These are phyloP conservation scores for Helicocarpus griseus DNA, from an alignment of 2,329 filamentous ascomycete genomes.

Conservation along the genomic window DNA sequence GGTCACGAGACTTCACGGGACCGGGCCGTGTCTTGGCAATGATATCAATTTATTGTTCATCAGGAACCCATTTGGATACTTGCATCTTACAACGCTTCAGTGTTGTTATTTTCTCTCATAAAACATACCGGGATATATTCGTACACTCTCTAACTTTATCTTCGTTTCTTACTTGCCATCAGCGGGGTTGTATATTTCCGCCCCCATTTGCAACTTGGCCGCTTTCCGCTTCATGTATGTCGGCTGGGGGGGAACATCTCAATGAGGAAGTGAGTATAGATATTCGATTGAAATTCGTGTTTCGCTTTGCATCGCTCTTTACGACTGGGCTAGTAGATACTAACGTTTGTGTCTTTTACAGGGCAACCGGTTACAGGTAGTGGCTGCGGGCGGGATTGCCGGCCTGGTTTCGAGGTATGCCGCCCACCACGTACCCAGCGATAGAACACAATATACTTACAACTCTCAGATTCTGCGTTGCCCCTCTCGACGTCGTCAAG, in stretches of 20 bases:
- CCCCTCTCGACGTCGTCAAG: slow-evolving; percentile 94
- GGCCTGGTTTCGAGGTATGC: slow-evolving; percentile 76
- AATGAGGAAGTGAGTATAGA: slow-evolving; percentile 54
- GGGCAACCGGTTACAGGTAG: slow-evolving; percentile 58
- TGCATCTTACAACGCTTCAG: too few relatives aligned
- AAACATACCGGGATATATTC: too few relatives aligned
- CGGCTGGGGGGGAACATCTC: slow-evolving; percentile 51
- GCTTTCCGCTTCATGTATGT: slow-evolving; percentile 47
- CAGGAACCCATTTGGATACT: too few relatives aligned
- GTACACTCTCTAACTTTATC: background rate
- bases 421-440: too few relatives aligned
- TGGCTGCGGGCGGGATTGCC: slow-evolving; percentile 58
- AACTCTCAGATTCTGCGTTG: slow-evolving; percentile 66
- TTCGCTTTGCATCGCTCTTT: background rate
- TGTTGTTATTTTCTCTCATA: too few relatives aligned
- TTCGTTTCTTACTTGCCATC: background rate
- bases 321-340: background rate
- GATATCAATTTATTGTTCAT: too few relatives aligned
- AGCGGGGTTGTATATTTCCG: background rate
- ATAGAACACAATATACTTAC: background rate
- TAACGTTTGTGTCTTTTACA: slow-evolving; percentile 20
- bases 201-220: background rate
- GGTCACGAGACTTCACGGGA: too few relatives aligned
- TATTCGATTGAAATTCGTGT: background rate
- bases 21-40: too few relatives aligned